Evolutionary conservation across 2,329 filamentous ascomycete species (phyloP).

Genomic region (Arthroderma uncinatum): DNA sequence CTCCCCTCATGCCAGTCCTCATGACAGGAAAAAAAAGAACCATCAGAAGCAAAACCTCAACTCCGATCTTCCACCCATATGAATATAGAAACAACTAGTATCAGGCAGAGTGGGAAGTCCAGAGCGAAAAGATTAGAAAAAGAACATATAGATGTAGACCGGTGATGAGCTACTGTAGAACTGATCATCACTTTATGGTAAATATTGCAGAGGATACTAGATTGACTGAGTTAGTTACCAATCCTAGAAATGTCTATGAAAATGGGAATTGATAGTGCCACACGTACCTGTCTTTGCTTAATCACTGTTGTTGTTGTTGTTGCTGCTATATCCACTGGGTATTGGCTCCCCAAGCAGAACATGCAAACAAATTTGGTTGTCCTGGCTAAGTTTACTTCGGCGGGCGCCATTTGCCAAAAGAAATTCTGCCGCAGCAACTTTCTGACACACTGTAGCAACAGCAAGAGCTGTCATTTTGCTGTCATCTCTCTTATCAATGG

Average conservation of each 20-base stretch:
- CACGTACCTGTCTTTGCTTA: neutral
- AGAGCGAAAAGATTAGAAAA: neutral
- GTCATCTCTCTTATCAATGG: neutral
- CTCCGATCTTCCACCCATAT: neutral
- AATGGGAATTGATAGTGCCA: neutral
- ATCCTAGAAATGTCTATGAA: neutral
- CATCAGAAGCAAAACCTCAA: too few relatives aligned
- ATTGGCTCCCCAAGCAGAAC: neutral
- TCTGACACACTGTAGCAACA: neutral
- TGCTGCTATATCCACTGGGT: neutral
- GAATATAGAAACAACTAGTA: too few relatives aligned
- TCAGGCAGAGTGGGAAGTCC: neutral
- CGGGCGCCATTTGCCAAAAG: neutral
- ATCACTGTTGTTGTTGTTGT: too few relatives aligned
- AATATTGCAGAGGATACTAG: neutral
- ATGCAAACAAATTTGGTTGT: neutral
- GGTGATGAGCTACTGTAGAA: neutral
- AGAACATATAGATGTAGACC: neutral
- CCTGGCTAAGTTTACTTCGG: neutral
- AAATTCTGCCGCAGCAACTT: neutral
- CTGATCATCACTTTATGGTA: neutral
- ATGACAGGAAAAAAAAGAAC: too few relatives aligned
- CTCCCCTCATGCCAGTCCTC: too few relatives aligned
- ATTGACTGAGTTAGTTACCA: neutral
- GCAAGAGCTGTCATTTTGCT: neutral